phyloP scores from a whole-genome alignment of 2,329 filamentous ascomycete species.

The Geosmithia flava region DNA sequence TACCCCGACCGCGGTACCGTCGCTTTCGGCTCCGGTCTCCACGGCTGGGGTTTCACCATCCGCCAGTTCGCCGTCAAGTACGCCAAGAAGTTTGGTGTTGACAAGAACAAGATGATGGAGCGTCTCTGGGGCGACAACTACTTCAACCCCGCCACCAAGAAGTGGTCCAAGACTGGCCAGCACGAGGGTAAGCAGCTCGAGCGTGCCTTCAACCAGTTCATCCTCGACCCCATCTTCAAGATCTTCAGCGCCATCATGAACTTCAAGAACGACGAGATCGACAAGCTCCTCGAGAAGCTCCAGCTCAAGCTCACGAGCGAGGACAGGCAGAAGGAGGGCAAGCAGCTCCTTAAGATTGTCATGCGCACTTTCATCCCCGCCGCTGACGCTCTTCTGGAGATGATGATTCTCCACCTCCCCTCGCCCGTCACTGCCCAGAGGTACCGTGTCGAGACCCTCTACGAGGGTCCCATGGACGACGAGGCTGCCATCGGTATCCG shows the following conservation, averaged over 20 bases:
- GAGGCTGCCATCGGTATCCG: conserved; percentile 92
- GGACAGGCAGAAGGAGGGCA: conserved; percentile 91
- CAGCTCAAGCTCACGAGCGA: conserved; percentile 79
- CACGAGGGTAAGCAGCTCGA: conserved; percentile 82
- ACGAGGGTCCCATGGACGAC: conserved; percentile 94
- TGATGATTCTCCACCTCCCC: conserved; percentile 99
- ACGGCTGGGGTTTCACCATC: conserved; percentile 99
- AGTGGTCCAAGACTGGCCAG: conserved; percentile 86
- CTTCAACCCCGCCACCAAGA: conserved; percentile 99
- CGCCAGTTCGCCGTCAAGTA: conserved; percentile 94
- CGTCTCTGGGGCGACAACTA: conserved; percentile 99
- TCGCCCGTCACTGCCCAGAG: conserved; percentile 91
- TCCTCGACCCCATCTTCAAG: conserved; percentile 99
- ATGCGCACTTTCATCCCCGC: conserved; percentile 99
- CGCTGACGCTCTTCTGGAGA: conserved; percentile 95
- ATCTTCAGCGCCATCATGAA: conserved; percentile 96
- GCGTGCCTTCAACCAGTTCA: conserved; percentile 99
- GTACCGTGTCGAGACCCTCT: conserved; percentile 97
- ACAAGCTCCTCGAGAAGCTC: conserved; percentile 79
- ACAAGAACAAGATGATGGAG: conserved; percentile 99
- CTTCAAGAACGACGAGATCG: conserved; percentile 92
- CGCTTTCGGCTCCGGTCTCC: conserved; percentile 98
- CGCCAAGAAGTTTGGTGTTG: conserved; percentile 99
- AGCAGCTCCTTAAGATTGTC: conserved; percentile 93
- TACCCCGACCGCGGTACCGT: conserved; percentile 97